These are phyloP conservation scores for Chaetomiaceae sp. DNA, from an alignment of 2,329 filamentous ascomycete genomes.

Conservation along the genomic window DNA sequence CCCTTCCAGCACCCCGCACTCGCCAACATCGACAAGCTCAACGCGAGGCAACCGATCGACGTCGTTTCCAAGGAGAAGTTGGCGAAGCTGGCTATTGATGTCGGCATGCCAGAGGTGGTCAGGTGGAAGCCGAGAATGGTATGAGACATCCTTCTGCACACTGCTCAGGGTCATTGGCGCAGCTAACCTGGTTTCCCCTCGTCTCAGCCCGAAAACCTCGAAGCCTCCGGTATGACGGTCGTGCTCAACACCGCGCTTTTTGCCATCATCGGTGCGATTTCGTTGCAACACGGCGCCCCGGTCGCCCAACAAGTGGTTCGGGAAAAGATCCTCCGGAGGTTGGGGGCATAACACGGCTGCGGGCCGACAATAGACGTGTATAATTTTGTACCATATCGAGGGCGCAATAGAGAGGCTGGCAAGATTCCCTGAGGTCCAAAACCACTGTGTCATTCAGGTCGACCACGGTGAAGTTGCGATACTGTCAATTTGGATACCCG, in stretches of 20 bases:
- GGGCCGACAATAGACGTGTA: slow-evolving; percentile 21
- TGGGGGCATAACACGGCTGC: slow-evolving; percentile 25
- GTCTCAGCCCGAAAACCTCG: slow-evolving; percentile 58
- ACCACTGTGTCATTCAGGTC: neutral
- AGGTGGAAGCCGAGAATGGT: slow-evolving; percentile 88
- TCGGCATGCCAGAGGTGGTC: slow-evolving; percentile 70
- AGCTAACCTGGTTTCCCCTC: slow-evolving; percentile 7
- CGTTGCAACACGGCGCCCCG: slow-evolving; percentile 80
- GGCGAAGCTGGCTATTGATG: slow-evolving; percentile 61
- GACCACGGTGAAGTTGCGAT: neutral
- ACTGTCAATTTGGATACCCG: neutral
- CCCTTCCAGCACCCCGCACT: slow-evolving; percentile 69
- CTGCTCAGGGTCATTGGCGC: neutral
- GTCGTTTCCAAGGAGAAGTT: slow-evolving; percentile 63
- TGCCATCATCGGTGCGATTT: slow-evolving; percentile 81
- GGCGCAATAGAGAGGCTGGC: slow-evolving; percentile 21
- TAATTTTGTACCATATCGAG: slow-evolving; percentile 26
- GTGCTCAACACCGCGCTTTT: slow-evolving; percentile 76
- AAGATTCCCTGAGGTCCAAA: neutral
- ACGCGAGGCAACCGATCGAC: slow-evolving; percentile 52
- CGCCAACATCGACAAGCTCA: slow-evolving; percentile 69
- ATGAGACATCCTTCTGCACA: slow-evolving; percentile 32
- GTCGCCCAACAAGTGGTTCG: slow-evolving; percentile 70
- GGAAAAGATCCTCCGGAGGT: slow-evolving; percentile 64
- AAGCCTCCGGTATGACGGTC: slow-evolving; percentile 66